Percentiles rank a stretch among this genome's conserved stretches.
Evolutionary conservation across 352 stramenopile genomes (phyloP).

Genomic region (Phytophthora citrophthora): DNA sequence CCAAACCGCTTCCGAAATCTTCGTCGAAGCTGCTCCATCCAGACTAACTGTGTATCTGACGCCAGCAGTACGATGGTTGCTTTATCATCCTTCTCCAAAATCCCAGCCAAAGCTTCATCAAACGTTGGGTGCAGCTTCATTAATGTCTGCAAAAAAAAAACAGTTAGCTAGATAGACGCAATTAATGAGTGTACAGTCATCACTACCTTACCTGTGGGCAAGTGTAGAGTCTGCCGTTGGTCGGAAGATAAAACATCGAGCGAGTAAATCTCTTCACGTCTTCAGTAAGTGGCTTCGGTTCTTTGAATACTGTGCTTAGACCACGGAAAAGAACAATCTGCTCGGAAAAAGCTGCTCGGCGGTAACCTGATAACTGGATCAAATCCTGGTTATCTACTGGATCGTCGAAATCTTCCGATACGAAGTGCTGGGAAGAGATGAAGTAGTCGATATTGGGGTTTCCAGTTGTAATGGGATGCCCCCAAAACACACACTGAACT

Average conservation of each 20-base stretch:
- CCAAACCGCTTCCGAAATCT: constrained; percentile 48
- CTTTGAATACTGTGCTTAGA: constrained; percentile 65
- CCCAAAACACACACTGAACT: constrained; percentile 87
- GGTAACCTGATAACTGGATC: constrained; percentile 28
- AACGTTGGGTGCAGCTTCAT: constrained; percentile 74
- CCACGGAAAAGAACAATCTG: constrained; percentile 72
- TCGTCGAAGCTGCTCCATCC: constrained; percentile 55
- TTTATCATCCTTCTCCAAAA: constrained; percentile 44
- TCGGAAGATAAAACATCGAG: constrained; percentile 46
- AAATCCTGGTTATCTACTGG: not conserved
- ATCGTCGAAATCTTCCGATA: constrained; percentile 34
- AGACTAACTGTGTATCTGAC: constrained; percentile 52
- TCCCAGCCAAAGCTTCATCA: constrained; percentile 47
- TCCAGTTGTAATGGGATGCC: constrained; percentile 82
- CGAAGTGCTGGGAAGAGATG: constrained; percentile 67
- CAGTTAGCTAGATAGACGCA: no score
- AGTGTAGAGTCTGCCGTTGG: constrained; percentile 53
- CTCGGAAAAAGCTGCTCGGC: constrained; percentile 61
- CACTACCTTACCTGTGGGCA: constrained; percentile 49
- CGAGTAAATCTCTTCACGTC: constrained; percentile 33
- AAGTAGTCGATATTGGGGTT: constrained; percentile 87
- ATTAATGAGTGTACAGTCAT: no score
- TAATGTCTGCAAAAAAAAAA: constrained; percentile 44
- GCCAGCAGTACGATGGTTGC: constrained; percentile 54
- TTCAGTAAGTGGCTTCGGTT: constrained; percentile 24